A percentile compares a stretch with the other conserved stretches of the same genome.
Evolutionary conservation across 148 eudicot species (phyloP).

Genomic region (Drosera capensis): DNA sequence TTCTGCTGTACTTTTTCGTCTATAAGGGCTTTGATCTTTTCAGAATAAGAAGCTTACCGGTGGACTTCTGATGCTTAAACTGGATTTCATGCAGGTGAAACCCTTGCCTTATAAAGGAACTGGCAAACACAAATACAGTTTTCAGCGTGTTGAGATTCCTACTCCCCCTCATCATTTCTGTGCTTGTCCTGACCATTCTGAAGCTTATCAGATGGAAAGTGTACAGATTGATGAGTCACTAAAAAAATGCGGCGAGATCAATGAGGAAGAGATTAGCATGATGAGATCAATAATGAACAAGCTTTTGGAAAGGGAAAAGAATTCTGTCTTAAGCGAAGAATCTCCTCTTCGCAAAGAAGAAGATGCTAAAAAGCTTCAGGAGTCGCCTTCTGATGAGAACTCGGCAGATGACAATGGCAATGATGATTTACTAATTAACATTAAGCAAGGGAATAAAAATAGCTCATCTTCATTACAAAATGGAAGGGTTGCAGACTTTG

Average conservation of each 20-base stretch:
- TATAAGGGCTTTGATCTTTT: background rate
- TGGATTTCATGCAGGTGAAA: conserved; percentile 34
- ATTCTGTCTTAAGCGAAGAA: conserved; percentile 5
- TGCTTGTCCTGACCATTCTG: conserved; percentile 72
- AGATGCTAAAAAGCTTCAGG: conserved; percentile 4
- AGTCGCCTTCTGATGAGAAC: conserved; percentile 14
- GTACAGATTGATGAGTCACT: conserved; percentile 12
- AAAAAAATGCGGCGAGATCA: conserved; percentile 21
- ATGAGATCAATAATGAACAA: conserved; percentile 49
- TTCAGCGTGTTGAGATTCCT: conserved; percentile 64
- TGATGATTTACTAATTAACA: conserved; percentile 54
- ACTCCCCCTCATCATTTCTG: conserved; percentile 63
- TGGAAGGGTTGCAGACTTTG: conserved; percentile 14
- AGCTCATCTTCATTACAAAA: conserved; percentile 11
- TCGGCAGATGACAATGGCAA: conserved; percentile 15
- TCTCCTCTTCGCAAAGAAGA: conserved; percentile 4
- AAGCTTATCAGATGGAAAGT: conserved; percentile 14
- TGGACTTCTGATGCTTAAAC: too few relatives aligned
- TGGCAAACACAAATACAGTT: conserved; percentile 98
- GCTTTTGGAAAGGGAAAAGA: conserved; percentile 22
- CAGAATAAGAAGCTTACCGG: background rate
- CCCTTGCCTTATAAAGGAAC: conserved; percentile 58
- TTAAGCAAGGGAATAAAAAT: conserved; percentile 21
- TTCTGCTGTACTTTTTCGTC: background rate
- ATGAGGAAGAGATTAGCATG: conserved; percentile 44